These are phyloP conservation scores for Arabidopsis thaliana DNA, from an alignment of 345 rosid genomes.

Conservation along the genomic window DNA sequence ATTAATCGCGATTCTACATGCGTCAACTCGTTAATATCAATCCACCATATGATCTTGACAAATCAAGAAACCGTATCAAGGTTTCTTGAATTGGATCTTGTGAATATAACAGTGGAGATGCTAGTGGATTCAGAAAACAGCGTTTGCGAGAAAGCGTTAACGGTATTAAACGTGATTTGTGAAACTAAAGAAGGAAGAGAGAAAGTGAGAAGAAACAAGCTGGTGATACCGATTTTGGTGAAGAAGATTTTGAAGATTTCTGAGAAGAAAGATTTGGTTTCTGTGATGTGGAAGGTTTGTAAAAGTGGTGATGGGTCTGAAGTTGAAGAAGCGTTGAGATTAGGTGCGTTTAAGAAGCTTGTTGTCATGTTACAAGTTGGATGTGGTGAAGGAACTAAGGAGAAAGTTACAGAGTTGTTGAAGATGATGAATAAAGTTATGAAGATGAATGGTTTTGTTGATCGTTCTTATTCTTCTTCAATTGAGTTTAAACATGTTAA, in stretches of 20 bases:
- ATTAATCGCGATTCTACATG: conserved; percentile 60
- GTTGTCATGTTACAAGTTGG: conserved; percentile 81
- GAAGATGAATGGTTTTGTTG: conserved; percentile 49
- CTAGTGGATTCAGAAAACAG: conserved; percentile 62
- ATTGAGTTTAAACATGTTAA: conserved; percentile 71
- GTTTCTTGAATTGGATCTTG: conserved; percentile 57
- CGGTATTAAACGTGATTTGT: conserved; percentile 62
- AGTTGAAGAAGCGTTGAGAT: conserved; percentile 61
- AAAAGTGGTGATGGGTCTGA: conserved; percentile 51
- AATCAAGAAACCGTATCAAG: conserved; percentile 38
- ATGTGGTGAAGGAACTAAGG: conserved; percentile 69
- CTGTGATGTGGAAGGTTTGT: conserved; percentile 69
- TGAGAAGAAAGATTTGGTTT: conserved; percentile 61
- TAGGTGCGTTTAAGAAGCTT: conserved; percentile 87
- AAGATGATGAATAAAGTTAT: conserved; percentile 71
- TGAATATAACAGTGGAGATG: conserved; percentile 58
- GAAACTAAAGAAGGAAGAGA: conserved; percentile 52
- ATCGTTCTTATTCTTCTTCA: conserved; percentile 69
- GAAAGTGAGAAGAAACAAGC: conserved; percentile 48
- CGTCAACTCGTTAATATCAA: conserved; percentile 50
- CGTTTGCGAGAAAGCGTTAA: conserved; percentile 67
- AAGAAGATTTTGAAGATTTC: conserved; percentile 78
- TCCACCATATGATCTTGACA: conserved; percentile 51
- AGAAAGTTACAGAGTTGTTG: conserved; percentile 68
- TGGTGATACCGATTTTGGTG: conserved; percentile 65